Conservation (phyloP, 2,329 filamentous ascomycete species). For the Daldinia eschscholtzii region DNA sequence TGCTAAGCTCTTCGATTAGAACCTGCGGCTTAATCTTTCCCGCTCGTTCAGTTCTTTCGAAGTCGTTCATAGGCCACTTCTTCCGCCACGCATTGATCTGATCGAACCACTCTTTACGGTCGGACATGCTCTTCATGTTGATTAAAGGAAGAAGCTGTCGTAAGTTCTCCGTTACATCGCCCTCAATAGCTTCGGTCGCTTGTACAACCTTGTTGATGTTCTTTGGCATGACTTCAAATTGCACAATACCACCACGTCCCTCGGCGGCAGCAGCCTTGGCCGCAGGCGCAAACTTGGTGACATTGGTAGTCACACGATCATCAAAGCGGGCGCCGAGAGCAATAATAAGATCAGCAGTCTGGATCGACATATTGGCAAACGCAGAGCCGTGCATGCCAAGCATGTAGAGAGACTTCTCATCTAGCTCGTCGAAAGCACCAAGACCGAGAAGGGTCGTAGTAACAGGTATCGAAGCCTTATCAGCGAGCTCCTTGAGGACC, state of each 20-base stretch:
- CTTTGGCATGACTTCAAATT: conserved; percentile 99
- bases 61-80: conserved; percentile 86
- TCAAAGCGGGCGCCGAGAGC: conserved; percentile 95
- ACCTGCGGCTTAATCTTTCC: conserved; percentile 95
- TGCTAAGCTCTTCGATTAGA: conserved; percentile 89
- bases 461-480: conserved; percentile 92
- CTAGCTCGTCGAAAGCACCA: conserved; percentile 91
- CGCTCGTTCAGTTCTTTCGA: conserved; percentile 80
- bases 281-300: conserved; percentile 88
- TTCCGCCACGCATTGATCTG: conserved; percentile 93
- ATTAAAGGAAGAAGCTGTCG: conserved; percentile 79
- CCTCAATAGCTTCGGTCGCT: conserved; percentile 94
- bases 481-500: conserved; percentile 85
- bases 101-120: conserved; percentile 86
- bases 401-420: conserved; percentile 97
- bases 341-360: conserved; percentile 95
- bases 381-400: conserved; percentile 98
- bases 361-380: conserved; percentile 98
- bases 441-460: conserved; percentile 96
- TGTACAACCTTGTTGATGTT: conserved; percentile 99
- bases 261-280: conserved; percentile 88
- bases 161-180: conserved; percentile 87
- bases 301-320: conserved; percentile 87
- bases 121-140: conserved; percentile 68
- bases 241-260: conserved; percentile 91